Conservation (phyloP, 352 stramenopile species). For the Globisporangium ultimum region DNA sequence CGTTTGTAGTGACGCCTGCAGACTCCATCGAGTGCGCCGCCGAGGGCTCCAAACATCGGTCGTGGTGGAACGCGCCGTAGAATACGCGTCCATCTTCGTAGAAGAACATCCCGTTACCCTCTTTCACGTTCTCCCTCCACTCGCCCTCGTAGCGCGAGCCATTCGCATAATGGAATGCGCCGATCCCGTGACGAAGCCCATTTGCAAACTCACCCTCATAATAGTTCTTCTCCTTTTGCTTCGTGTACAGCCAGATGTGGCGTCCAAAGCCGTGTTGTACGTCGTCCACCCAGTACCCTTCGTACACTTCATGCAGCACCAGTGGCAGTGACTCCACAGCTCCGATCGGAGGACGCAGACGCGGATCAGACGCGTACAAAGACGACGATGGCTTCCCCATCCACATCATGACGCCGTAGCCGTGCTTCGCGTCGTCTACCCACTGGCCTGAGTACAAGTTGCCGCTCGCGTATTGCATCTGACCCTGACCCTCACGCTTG, state of each 20-base stretch:
- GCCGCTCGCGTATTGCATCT: slow-evolving; percentile 61
- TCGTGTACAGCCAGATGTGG: slow-evolving; percentile 64
- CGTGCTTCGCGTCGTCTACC: slow-evolving; percentile 60
- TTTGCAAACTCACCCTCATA: slow-evolving; percentile 78
- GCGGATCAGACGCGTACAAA: not conserved
- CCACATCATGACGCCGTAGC: slow-evolving; percentile 83
- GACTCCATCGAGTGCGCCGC: slow-evolving; percentile 11
- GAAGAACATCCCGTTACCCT: slow-evolving; percentile 66
- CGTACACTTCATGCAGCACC: slow-evolving; percentile 52
- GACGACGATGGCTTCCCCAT: slow-evolving; percentile 12
- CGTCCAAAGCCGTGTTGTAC: slow-evolving; percentile 72
- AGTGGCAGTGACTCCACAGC: not conserved
- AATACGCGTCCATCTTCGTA: slow-evolving; percentile 68
- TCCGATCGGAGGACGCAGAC: not conserved
- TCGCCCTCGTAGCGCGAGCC: slow-evolving; percentile 80
- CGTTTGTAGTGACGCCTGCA: slow-evolving; percentile 1
- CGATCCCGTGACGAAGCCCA: slow-evolving; percentile 62
- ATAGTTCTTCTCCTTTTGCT: slow-evolving; percentile 64
- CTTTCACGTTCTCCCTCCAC: slow-evolving; percentile 80
- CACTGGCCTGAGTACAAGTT: slow-evolving; percentile 76
- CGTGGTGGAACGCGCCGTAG: slow-evolving; percentile 38
- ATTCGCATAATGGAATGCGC: slow-evolving; percentile 86
- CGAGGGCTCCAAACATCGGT: slow-evolving; percentile 25
- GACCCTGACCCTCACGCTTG: slow-evolving; percentile 52
- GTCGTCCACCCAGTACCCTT: slow-evolving; percentile 71